Conservation (phyloP, 805 yeast species). For the Zygosaccharomyces pseudorouxii region DNA sequence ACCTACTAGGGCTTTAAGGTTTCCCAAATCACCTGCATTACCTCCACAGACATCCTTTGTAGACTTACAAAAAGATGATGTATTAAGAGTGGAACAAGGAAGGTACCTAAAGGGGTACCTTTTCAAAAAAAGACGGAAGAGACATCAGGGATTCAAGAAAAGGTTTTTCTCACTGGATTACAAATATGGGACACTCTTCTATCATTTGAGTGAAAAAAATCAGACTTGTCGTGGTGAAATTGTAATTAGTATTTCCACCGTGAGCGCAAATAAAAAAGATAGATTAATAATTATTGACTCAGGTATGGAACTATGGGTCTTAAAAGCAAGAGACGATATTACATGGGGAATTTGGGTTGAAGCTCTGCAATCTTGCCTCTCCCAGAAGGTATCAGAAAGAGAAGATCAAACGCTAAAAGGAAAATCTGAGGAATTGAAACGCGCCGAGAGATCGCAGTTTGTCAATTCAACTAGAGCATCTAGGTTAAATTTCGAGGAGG, state of each 20-base stretch:
- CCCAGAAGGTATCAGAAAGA: conserved; percentile 10
- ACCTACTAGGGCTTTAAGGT: conserved; percentile 14
- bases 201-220: conserved; percentile 66
- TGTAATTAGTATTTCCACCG: conserved; percentile 78
- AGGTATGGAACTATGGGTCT: conserved; percentile 90
- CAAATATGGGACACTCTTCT: conserved; percentile 76
- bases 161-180: conserved; percentile 80
- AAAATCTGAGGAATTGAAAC: neutral
- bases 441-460: neutral
- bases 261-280: conserved; percentile 67
- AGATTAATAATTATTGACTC: conserved; percentile 80
- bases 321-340: conserved; percentile 58
- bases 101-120: conserved; percentile 74
- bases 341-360: conserved; percentile 81
- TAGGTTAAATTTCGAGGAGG: neutral
- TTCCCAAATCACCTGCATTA: conserved; percentile 17
- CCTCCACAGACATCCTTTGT: conserved; percentile 16
- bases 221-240: conserved; percentile 79
- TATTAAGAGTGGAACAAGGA: conserved; percentile 41
- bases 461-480: neutral
- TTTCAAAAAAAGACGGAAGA: conserved; percentile 75
- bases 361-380: conserved; percentile 54
- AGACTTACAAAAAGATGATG: conserved; percentile 20
- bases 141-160: conserved; percentile 79
- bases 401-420: conserved; percentile 2